These are phyloP conservation scores for Nevesoporus exiguus DNA, from an alignment of 768 basidiomycete species.

Conservation along the genomic window DNA sequence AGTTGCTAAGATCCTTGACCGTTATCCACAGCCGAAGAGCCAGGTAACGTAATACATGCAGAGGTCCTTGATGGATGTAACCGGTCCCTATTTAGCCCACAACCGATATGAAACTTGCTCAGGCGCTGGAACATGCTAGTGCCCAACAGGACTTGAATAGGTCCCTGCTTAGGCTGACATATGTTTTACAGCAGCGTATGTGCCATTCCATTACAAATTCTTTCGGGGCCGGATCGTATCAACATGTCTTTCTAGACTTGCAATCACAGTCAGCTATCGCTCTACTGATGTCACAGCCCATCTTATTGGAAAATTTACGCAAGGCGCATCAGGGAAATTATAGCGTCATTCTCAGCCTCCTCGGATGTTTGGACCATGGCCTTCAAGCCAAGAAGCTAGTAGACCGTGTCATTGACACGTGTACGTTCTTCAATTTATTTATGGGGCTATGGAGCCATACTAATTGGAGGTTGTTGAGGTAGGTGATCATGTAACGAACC, in stretches of 20 bases:
- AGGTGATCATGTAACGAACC: conserved; percentile 91
- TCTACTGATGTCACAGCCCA: conserved; percentile 75
- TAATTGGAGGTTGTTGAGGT: conserved; percentile 11
- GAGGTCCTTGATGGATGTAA: background rate
- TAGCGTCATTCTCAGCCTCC: conserved; percentile 81
- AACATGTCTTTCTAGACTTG: conserved; percentile 46
- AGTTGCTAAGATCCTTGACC: background rate
- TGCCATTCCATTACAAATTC: background rate
- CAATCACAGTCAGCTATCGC: conserved; percentile 80
- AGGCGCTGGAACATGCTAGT: conserved; percentile 69
- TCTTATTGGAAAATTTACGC: conserved; percentile 79
- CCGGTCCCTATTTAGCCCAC: conserved; percentile 30
- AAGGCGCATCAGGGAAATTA: conserved; percentile 93
- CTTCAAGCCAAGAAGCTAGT: conserved; percentile 83
- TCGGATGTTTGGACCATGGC: conserved; percentile 91
- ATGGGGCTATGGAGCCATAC: background rate
- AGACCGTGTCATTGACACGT: conserved; percentile 83
- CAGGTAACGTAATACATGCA: conserved; percentile 23
- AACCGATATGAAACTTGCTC: conserved; percentile 56
- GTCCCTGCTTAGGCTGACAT: conserved; percentile 73
- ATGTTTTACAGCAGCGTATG: conserved; percentile 76
- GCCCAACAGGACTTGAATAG: conserved; percentile 77
- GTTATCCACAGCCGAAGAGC: conserved; percentile 21
- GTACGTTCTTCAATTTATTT: conserved; percentile 29
- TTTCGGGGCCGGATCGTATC: background rate